A percentile compares a stretch with the other conserved stretches of the same genome.
These are phyloP conservation scores for Aspergillus aculeatinus DNA, from an alignment of 2,329 filamentous ascomycete genomes.

Conservation along the genomic window DNA sequence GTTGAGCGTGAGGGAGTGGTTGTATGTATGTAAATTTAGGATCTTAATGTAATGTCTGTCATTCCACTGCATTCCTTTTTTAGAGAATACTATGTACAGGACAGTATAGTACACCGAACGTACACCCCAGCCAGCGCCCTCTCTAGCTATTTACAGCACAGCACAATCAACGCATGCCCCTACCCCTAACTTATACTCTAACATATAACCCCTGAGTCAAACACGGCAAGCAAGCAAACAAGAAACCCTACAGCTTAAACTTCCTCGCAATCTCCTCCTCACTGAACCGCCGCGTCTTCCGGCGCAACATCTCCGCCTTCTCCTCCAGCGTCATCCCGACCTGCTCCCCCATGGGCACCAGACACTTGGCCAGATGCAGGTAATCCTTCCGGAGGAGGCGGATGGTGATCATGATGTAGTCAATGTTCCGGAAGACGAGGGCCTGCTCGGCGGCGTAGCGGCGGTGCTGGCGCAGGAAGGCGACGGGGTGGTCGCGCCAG, in stretches of 20 bases:
- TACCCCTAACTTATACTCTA: too few relatives aligned
- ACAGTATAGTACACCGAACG: neutral
- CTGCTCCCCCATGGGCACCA: slow-evolving; percentile 74
- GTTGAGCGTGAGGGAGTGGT: neutral
- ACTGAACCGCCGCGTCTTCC: slow-evolving; percentile 63
- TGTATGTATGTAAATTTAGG: neutral
- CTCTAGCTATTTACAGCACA: neutral
- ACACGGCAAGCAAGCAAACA: too few relatives aligned
- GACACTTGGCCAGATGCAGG: slow-evolving; percentile 62
- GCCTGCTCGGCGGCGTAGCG: slow-evolving; percentile 66
- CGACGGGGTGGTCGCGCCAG: slow-evolving; percentile 76
- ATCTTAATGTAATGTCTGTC: neutral
- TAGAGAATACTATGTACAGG: too few relatives aligned
- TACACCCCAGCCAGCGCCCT: neutral
- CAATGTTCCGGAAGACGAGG: slow-evolving; percentile 76
- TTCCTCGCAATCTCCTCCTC: slow-evolving; percentile 16
- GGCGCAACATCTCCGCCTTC: slow-evolving; percentile 61
- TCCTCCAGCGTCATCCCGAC: slow-evolving; percentile 65
- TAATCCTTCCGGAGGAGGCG: slow-evolving; percentile 71
- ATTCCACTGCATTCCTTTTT: too few relatives aligned
- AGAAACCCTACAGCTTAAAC: slow-evolving; percentile 3
- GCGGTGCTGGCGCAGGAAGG: slow-evolving; percentile 69
- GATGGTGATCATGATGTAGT: slow-evolving; percentile 74
- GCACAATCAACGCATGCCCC: too few relatives aligned
- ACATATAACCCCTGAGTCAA: too few relatives aligned